Conservation (phyloP, 768 basidiomycete species). For the Termitomyces sp. region DNA sequence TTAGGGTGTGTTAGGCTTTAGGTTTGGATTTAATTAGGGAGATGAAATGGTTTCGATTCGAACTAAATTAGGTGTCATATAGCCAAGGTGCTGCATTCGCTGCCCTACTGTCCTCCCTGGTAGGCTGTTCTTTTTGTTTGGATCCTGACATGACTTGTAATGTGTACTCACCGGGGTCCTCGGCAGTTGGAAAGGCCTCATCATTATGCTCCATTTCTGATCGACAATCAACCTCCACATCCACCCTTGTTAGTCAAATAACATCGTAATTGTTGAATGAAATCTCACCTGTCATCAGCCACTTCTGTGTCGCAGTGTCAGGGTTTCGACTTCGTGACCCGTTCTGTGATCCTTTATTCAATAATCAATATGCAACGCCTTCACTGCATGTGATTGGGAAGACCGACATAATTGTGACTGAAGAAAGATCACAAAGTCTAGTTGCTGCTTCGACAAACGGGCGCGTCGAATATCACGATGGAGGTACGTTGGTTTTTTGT, state of each 20-base stretch:
- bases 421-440: constrained; percentile 59
- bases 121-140: constrained; percentile 25
- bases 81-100: constrained; percentile 82
- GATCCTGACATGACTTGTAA: not conserved
- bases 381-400: constrained; percentile 77
- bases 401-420: constrained; percentile 68
- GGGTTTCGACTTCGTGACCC: constrained; percentile 59
- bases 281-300: constrained; percentile 27
- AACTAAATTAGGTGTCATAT: not conserved
- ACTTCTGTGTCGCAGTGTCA: constrained; percentile 72
- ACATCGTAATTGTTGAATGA: not conserved
- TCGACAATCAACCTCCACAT: constrained; percentile 61
- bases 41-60: not conserved
- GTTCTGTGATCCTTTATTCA: constrained; percentile 44
- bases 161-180: not conserved
- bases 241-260: constrained; percentile 57
- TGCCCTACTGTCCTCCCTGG: constrained; percentile 62
- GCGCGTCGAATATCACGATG: constrained; percentile 72
- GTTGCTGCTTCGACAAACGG: constrained; percentile 47
- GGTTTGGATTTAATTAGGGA: constrained; percentile 30
- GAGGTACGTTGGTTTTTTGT: constrained; percentile 47
- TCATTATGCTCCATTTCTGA: constrained; percentile 51
- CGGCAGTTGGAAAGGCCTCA: constrained; percentile 35
- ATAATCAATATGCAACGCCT: constrained; percentile 53
- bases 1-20: constrained; percentile 79